Evolutionary conservation across 2,329 filamentous ascomycete genomes (phyloP), one percentile per base, ranked within the genome.

Genomic region (Exophiala lecanii-corni): DNA sequence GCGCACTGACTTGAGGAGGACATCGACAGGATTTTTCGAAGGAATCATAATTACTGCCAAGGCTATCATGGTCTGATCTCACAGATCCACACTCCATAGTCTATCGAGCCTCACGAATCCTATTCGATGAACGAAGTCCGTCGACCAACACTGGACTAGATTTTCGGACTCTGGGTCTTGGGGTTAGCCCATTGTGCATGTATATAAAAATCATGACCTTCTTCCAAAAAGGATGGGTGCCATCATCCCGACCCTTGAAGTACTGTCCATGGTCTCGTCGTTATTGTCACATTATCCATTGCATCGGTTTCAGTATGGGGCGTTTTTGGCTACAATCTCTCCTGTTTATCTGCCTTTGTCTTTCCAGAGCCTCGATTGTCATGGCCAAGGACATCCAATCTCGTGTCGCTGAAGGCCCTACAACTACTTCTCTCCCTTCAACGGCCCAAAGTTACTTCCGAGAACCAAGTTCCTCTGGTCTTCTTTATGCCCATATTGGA

Each of bases 401-500:
- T 26, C 40, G 21, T 30, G 33, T 30, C 33, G 13, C 36, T 10
- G 32, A 36, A 20, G 16, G 13, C 13, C 18, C 17, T 31, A 19
- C 9, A 36, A 25, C 40, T 18, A 30, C 13, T 10, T 19, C 32
- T 5, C 4, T 21, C 33, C 16, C 17, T 21, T 23, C 41, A 2
- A 12, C 41, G 3, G 32, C 35, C 2, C 5, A 38, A 9, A 43
- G 13, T 19, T 43, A 43, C 26, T 43, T 43, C 28, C n/a, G 28
- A 38, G 41, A 43, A 23, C 16, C 41, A 9, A 38, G 12, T 26
- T 7, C 25, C 2, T 21, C 23, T 7, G 34, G n/a, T 23, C 38
- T 43, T n/a, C 26, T 43, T 9, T 38, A 43, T 33, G 17, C 3
- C 25, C 41, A 43, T 34, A 39, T 43, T 17, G 41, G 23, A 3